These are phyloP conservation scores for Colletotrichum sp. DNA, from an alignment of 2,329 filamentous ascomycete genomes.

Conservation along the genomic window DNA sequence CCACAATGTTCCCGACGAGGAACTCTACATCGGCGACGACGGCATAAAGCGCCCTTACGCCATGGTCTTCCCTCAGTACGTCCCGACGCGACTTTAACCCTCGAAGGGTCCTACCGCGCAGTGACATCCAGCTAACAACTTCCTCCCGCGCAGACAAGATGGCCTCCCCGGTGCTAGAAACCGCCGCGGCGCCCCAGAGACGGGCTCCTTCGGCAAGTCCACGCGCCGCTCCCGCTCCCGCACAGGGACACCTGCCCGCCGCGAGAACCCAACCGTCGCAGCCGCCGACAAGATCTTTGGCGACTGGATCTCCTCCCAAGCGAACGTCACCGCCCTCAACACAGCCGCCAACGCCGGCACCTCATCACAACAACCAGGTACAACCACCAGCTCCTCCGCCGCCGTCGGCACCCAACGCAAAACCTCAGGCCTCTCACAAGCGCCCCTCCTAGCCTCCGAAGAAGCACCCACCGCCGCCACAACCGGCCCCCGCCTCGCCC, in stretches of 20 bases:
- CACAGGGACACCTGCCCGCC: slow-evolving; percentile 62
- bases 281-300: slow-evolving; percentile 68
- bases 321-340: slow-evolving; percentile 30
- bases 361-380: background rate
- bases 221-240: slow-evolving; percentile 67
- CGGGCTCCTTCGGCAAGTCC: slow-evolving; percentile 72
- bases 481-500: slow-evolving; percentile 31
- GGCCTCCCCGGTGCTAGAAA: slow-evolving; percentile 54
- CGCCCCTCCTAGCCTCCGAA: slow-evolving; percentile 38
- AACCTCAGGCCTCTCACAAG: slow-evolving; percentile 38
- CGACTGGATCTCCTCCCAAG: slow-evolving; percentile 59
- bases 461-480: slow-evolving; percentile 33
- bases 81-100: background rate
- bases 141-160: slow-evolving; percentile 50
- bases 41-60: slow-evolving; percentile 70
- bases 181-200: slow-evolving; percentile 61
- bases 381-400: background rate
- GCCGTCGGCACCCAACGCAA: slow-evolving; percentile 35
- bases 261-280: slow-evolving; percentile 66
- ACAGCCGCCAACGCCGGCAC: slow-evolving; percentile 22
- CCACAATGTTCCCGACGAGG: slow-evolving; percentile 72
- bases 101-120: background rate
- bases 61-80: slow-evolving; percentile 69
- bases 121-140: slow-evolving; percentile 10
- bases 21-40: slow-evolving; percentile 70